Base-by-base conservation (phyloP, 495 filamentous ascomycete species). In the Aspergillus sparsus region DNA sequence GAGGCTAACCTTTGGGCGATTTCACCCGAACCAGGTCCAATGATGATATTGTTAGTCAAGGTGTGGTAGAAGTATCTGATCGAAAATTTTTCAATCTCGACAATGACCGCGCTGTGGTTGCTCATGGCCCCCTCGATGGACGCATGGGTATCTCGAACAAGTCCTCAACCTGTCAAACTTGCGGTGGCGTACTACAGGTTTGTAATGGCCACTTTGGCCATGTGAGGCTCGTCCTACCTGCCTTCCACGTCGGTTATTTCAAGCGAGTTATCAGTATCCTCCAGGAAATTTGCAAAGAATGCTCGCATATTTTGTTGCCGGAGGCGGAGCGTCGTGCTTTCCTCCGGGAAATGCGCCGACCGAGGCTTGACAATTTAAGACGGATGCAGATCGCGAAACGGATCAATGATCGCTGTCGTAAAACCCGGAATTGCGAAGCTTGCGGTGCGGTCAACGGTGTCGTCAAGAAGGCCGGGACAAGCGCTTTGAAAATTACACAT, bases 181-280 rank as follows among this genome's bases (percentile, higher is more conserved):
- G 94, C 72, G 85, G 88, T 49, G 82, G 87, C 60, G 80, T 82
- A 9, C 76, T 97, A 42, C 81, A 89, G 56, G 80, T 85, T 47
- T 98, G 94, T 71, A 93, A 92, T 62, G 94, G 94, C 27, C 94
- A 98, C 74, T 98, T 97, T 62, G 94, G 94, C 42, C 89, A 96
- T 74, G 86, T 98, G 59, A 83, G 87, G 69, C 82, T 98, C 18
- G 90, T 92, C 7, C 80, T 98, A 10, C 94, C 94, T 6, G 89
- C 89, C 32, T 97, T 97, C 65, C 94, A 98, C 68, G 89, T 98
- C 62, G 94, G 94, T 57, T 98, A 97, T 67, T 87, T 98, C 66
- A 93, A 90, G 67, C 88, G 92, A 62, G 90, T 93, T 44, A 91
- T 95, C 58, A 83, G 85, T 15, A 92, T 96, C 46, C 79, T 98